Conservation (phyloP, 2,329 filamentous ascomycete genomes). For the Colletotrichum godetiae region DNA sequence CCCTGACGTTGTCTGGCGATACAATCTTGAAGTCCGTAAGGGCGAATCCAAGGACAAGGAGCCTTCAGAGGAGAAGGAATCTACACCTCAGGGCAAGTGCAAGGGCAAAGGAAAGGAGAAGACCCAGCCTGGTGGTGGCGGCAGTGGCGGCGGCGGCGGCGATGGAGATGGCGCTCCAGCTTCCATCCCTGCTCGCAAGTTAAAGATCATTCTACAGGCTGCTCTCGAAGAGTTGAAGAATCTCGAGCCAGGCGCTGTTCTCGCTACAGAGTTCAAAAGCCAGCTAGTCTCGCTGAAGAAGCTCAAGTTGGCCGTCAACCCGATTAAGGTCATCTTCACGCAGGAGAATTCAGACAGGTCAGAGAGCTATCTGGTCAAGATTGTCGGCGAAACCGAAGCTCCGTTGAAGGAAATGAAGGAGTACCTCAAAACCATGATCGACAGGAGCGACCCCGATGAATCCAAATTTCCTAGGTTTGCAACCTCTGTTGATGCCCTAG, state of each 20-base stretch:
- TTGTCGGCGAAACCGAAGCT: constrained; percentile 53
- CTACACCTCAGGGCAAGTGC: constrained; percentile 36
- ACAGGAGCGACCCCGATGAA: constrained; percentile 47
- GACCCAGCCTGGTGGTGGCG: constrained; percentile 20
- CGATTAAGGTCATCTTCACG: constrained; percentile 49
- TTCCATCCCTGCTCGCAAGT: constrained; percentile 56
- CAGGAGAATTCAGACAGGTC: constrained; percentile 43
- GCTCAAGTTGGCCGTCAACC: constrained; percentile 48
- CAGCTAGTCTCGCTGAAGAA: constrained; percentile 55
- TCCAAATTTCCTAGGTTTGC: constrained; percentile 60
- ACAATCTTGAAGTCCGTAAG: constrained; percentile 53
- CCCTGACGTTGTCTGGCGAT: constrained; percentile 53
- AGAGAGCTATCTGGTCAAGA: constrained; percentile 53
- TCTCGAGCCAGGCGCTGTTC: constrained; percentile 42
- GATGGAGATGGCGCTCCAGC: constrained; percentile 32
- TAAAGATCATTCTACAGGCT: constrained; percentile 53
- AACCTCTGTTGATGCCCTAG: constrained; percentile 62
- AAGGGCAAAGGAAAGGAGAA: constrained; percentile 20
- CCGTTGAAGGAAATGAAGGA: constrained; percentile 53
- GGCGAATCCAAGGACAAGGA: constrained; percentile 23
- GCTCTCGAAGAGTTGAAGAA: constrained; percentile 49
- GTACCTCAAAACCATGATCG: constrained; percentile 57
- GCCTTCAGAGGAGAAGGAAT: constrained; percentile 24
- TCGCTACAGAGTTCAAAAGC: constrained; percentile 63
- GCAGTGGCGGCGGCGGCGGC: constrained; percentile 35